Evolutionary conservation across 768 basidiomycete species (phyloP).

Genomic region (Pulveroboletus sp.): DNA sequence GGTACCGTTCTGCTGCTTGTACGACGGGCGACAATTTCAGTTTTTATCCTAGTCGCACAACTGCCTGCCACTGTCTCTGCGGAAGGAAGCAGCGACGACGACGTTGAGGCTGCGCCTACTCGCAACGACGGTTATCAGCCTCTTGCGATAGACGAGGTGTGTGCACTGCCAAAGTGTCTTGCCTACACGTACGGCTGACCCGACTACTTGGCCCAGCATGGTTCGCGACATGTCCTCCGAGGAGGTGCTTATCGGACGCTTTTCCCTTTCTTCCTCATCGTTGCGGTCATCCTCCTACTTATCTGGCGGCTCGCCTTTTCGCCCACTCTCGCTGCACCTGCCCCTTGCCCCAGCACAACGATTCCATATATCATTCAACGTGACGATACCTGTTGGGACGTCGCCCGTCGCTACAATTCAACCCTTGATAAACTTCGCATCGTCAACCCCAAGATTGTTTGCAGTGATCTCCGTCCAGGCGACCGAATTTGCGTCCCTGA

Average conservation of each 20-base stretch:
- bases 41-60: constrained; percentile 23
- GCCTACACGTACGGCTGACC: background rate
- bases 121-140: constrained; percentile 55
- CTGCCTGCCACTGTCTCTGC: constrained; percentile 25
- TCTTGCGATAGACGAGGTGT: constrained; percentile 48
- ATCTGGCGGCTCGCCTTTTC: constrained; percentile 55
- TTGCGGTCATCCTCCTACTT: constrained; percentile 57
- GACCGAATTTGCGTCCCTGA: constrained; percentile 55
- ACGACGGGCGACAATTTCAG: background rate
- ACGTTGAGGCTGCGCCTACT: constrained; percentile 53
- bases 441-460: constrained; percentile 50
- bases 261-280: constrained; percentile 69
- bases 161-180: background rate
- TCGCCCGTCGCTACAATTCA: constrained; percentile 45
- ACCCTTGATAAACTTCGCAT: constrained; percentile 48
- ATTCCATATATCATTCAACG: constrained; percentile 46
- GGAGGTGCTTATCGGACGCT: constrained; percentile 53
- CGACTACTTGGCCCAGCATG: constrained; percentile 29
- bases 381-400: constrained; percentile 65
- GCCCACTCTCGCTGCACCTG: constrained; percentile 24
- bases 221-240: constrained; percentile 30
- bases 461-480: constrained; percentile 57
- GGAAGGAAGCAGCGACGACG: constrained; percentile 33
- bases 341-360: constrained; percentile 34
- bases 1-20: constrained; percentile 26